These are phyloP conservation scores for Moesziomyces sp. DNA, from an alignment of 1,284 basidiomycete genomes.

Conservation along the genomic window DNA sequence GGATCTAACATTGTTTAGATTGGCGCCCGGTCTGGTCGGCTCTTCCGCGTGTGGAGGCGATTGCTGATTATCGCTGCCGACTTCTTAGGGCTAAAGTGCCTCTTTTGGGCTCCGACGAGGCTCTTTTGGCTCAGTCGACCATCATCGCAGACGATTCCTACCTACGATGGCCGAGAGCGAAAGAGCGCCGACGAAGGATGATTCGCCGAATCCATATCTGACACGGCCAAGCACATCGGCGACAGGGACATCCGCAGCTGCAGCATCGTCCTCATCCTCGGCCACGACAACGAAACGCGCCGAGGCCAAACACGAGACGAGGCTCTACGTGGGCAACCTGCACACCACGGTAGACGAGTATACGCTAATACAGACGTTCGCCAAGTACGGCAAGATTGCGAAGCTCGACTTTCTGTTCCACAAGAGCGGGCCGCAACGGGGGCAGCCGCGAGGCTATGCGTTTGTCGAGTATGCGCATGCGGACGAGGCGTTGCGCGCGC, in stretches of 20 bases:
- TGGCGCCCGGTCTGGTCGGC: background rate
- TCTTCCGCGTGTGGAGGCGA: constrained; percentile 3
- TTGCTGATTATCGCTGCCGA: too few species aligned
- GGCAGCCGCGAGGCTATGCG: constrained; percentile 93
- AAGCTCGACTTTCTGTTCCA: constrained; percentile 96
- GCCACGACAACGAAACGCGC: background rate
- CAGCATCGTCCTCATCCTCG: background rate
- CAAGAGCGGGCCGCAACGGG: constrained; percentile 85
- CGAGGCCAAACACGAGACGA: constrained; percentile 52
- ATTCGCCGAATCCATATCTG: constrained; percentile 12
- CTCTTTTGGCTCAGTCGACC: background rate
- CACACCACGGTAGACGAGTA: constrained; percentile 86
- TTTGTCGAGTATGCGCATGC: constrained; percentile 80
- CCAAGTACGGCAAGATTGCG: constrained; percentile 88
- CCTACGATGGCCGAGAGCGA: background rate
- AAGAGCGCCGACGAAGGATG: too few species aligned
- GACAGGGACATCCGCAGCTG: background rate
- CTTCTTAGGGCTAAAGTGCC: too few species aligned
- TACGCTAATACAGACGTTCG: constrained; percentile 85
- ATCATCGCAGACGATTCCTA: background rate
- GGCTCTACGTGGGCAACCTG: constrained; percentile 91
- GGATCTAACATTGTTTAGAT: constrained; percentile 1
- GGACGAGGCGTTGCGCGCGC: constrained; percentile 81
- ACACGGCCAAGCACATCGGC: constrained; percentile 14
- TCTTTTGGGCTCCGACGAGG: background rate